phyloP scores from a whole-genome alignment of 176 grass and related monocot genomes.

The Oryza meridionalis region DNA sequence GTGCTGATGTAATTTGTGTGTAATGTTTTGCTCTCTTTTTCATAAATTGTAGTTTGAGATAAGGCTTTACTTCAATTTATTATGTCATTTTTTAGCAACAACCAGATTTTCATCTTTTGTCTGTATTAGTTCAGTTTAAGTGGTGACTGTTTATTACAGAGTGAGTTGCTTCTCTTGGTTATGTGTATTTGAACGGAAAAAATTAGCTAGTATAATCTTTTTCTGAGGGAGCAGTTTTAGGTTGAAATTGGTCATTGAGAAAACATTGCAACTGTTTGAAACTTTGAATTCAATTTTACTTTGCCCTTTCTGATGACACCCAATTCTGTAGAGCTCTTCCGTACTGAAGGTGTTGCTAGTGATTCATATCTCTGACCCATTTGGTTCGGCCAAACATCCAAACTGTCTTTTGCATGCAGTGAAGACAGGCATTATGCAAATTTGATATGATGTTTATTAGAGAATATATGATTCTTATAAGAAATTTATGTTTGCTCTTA shows the following conservation, averaged over 20 bases:
- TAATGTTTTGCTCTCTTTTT: neutral
- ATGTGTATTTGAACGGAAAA: neutral
- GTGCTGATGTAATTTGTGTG: neutral
- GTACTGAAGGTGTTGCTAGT: neutral
- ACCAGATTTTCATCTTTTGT: neutral
- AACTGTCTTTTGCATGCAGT: neutral
- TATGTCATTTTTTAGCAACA: neutral
- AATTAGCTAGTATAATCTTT: neutral
- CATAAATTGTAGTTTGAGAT: neutral
- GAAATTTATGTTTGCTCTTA: neutral
- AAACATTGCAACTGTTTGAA: neutral
- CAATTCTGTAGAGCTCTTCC: neutral
- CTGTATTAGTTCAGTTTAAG: slow-evolving; percentile 1
- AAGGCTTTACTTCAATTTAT: neutral
- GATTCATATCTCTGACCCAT: neutral
- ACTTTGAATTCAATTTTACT: neutral
- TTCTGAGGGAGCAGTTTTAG: neutral
- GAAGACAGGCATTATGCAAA: neutral
- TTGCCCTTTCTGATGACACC: neutral
- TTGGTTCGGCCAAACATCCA: neutral
- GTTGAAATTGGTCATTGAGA: neutral
- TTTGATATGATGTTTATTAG: neutral
- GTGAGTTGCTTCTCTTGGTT: neutral
- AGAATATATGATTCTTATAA: neutral
- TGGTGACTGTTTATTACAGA: neutral